A percentile compares a stretch with the other conserved stretches of the same genome.
These are phyloP conservation scores for Clonostachys byssicola DNA, from an alignment of 2,329 filamentous ascomycete genomes.

Conservation along the genomic window DNA sequence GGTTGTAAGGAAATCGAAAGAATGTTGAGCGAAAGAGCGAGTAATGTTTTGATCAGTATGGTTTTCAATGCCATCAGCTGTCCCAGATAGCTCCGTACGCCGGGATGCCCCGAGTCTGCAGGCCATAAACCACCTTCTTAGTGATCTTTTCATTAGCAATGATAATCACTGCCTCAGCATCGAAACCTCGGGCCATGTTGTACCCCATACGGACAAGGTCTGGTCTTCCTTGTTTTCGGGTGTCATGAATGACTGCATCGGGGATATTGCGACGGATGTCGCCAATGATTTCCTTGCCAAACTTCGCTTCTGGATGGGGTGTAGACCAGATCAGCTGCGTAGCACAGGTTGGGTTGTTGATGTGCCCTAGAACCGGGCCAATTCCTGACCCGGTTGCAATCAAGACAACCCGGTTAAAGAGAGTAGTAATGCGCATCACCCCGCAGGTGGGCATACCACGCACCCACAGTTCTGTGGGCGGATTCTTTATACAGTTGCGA, in stretches of 20 bases:
- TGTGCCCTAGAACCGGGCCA: slow-evolving; percentile 59
- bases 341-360: slow-evolving; percentile 43
- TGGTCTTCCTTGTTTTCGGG: slow-evolving; percentile 51
- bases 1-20: no score
- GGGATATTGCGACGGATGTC: slow-evolving; percentile 54
- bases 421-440: slow-evolving; percentile 61
- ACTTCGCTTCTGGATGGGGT: slow-evolving; percentile 56
- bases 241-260: slow-evolving; percentile 65
- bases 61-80: slow-evolving; percentile 15
- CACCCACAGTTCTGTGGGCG: slow-evolving; percentile 61
- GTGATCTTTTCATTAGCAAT: slow-evolving; percentile 69
- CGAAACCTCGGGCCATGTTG: slow-evolving; percentile 51
- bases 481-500: slow-evolving; percentile 52
- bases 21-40: no score
- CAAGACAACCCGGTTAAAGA: slow-evolving; percentile 63
- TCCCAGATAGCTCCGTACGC: slow-evolving; percentile 76
- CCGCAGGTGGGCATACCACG: slow-evolving; percentile 64
- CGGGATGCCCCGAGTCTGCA: slow-evolving; percentile 61
- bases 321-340: slow-evolving; percentile 68
- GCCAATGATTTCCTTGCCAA: slow-evolving; percentile 51
- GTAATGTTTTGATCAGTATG: no score
- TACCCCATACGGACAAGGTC: slow-evolving; percentile 47
- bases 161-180: slow-evolving; percentile 67
- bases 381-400: slow-evolving; percentile 73
- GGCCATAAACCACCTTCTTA: slow-evolving; percentile 61